Evolutionary conservation across 2,329 filamentous ascomycete genomes (phyloP), one percentile per base, ranked within the genome.

Genomic region (Chaetomium sp.): DNA sequence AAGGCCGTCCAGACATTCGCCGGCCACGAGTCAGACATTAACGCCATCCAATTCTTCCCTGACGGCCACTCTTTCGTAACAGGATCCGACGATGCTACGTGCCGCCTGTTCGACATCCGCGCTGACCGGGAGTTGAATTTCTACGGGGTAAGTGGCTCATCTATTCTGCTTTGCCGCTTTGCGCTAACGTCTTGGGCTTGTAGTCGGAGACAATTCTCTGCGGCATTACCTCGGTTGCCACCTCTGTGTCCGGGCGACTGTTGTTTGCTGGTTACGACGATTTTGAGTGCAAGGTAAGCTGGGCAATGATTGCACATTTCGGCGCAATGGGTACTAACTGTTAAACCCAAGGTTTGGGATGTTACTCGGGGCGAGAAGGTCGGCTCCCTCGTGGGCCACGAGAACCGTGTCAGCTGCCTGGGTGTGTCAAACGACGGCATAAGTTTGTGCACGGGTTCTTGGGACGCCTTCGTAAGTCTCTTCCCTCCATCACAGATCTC

Each of bases 1-100:
- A 97, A 97, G 85, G 96, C 95, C 70, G 93, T 97, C 60, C 95
- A 99, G 83, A 99, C 95, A 2, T 99, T 99, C 78, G 93, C 95
- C 60, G 95, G 95, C 31, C 95, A 98, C 80, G 95, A 98, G 80
- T 97, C 93, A 53, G 95, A 99, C 75, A 99, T 99, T 83, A 99
- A 99, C 78, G 95, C 95, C 73, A 97, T 99, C 70, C 95, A 98
- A 77, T 99, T 98, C 83, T 98, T 98, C 88, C 95, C 95, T 61
- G 96, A 98, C 75, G 95, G 95, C 67, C 96, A 98, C 78, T 96
- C 95, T 29, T 98, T 99, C 75, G 95, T 96, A 70, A 98, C 95
- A 62, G 95, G 95, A 65, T 98, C 95, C 53, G 95, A 99, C 73
- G 95, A 99, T 77, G 95, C 95, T 62, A 97, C 94, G 47, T 99